Evolutionary conservation across 768 basidiomycete species (phyloP).

Genomic region (Termitomyces titanicus): DNA sequence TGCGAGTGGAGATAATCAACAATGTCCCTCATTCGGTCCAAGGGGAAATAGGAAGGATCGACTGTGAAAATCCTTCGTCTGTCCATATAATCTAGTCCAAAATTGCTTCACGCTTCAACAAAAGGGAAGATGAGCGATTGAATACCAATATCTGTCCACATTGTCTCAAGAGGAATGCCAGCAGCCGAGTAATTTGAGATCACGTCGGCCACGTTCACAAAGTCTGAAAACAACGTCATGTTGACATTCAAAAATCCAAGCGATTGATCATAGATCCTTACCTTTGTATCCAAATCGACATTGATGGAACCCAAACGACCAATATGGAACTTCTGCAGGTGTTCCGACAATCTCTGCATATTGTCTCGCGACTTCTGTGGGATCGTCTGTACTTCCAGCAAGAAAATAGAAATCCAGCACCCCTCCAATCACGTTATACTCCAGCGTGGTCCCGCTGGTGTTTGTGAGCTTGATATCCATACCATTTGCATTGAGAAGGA

Average conservation of each 20-base stretch:
- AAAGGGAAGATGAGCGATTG: neutral
- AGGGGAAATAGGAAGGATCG: constrained; percentile 66
- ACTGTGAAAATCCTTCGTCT: constrained; percentile 64
- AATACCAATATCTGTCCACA: constrained; percentile 76
- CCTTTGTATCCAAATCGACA: constrained; percentile 68
- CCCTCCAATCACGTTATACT: constrained; percentile 79
- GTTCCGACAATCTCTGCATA: constrained; percentile 64
- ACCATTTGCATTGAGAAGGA: constrained; percentile 67
- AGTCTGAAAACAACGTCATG: constrained; percentile 38
- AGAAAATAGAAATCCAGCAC: constrained; percentile 79
- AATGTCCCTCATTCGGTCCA: constrained; percentile 60
- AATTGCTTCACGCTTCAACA: neutral
- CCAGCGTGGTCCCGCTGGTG: constrained; percentile 39
- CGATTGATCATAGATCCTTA: constrained; percentile 21
- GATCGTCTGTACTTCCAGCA: constrained; percentile 58
- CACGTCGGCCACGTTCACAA: constrained; percentile 57
- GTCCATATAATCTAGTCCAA: constrained; percentile 59
- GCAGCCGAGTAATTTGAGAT: constrained; percentile 59
- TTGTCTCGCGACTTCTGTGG: constrained; percentile 57
- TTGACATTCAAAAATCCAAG: neutral
- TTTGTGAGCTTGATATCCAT: constrained; percentile 72
- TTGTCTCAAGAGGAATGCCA: constrained; percentile 66
- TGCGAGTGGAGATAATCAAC: constrained; percentile 57
- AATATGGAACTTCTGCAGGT: constrained; percentile 73
- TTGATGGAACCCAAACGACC: constrained; percentile 71